These are phyloP conservation scores for Euphorbia pulcherrima DNA, from an alignment of 345 rosid species.

Conservation along the genomic window DNA sequence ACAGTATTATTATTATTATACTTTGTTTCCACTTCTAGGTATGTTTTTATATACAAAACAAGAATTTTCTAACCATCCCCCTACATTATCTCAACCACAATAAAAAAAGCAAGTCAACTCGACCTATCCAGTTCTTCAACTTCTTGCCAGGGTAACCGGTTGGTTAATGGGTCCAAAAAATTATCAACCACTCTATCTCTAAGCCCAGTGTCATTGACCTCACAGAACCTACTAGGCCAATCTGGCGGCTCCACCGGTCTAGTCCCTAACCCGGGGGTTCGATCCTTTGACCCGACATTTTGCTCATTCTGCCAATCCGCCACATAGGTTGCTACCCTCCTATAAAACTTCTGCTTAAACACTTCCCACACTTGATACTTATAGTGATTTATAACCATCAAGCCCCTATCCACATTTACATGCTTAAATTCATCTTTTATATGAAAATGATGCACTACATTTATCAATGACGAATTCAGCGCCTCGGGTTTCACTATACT, in stretches of 20 bases:
- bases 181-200: conserved; percentile 47
- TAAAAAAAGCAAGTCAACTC: background rate
- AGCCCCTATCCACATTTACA: conserved; percentile 40
- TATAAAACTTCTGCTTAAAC: conserved; percentile 74
- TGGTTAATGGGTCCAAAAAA: conserved; percentile 33
- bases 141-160: conserved; percentile 55
- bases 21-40: background rate
- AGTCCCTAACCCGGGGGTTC: conserved; percentile 86
- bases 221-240: conserved; percentile 75
- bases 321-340: conserved; percentile 89
- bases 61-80: background rate
- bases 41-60: background rate
- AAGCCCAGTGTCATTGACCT: conserved; percentile 61
- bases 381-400: conserved; percentile 71
- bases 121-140: background rate
- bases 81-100: background rate
- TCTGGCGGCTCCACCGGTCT: conserved; percentile 66
- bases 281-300: conserved; percentile 74
- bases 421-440: conserved; percentile 40
- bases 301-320: conserved; percentile 76
- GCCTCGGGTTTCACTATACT: conserved; percentile 74
- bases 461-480: conserved; percentile 63
- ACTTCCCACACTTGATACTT: conserved; percentile 92
- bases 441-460: conserved; percentile 84
- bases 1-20: too few species aligned